phyloP scores from a whole-genome alignment of 176 grass and related monocot species.

The Ensete glaucum region DNA sequence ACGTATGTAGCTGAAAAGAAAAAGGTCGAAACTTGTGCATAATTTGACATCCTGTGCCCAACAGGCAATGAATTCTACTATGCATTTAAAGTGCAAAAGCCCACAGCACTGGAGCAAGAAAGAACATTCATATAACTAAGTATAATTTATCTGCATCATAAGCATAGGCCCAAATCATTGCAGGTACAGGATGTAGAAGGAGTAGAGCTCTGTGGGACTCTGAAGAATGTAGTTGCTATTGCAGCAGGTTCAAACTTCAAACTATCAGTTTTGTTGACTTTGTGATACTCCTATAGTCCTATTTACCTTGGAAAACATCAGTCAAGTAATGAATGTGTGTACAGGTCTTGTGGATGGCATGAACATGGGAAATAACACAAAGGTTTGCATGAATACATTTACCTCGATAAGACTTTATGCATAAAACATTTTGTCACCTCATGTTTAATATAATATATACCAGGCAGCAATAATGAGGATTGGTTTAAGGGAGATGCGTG shows the following conservation, averaged over 20 bases:
- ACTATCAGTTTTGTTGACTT: not conserved
- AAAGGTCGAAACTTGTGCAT: no score
- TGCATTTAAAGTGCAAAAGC: not conserved
- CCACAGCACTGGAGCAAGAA: not conserved
- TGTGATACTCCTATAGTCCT: constrained; percentile 16
- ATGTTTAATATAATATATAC: constrained; percentile 7
- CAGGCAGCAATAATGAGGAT: constrained; percentile 96
- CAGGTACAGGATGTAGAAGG: constrained; percentile 94
- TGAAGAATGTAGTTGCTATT: constrained; percentile 95
- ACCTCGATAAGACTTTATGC: not conserved
- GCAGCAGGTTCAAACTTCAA: constrained; percentile 63
- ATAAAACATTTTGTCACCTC: not conserved
- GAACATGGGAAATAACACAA: constrained; percentile 98
- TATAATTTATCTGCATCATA: not conserved
- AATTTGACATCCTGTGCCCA: not conserved
- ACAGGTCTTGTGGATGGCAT: constrained; percentile 89
- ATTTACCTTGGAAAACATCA: constrained; percentile 16
- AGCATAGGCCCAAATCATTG: constrained; percentile 1
- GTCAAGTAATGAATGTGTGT: constrained; percentile 13
- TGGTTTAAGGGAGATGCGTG: constrained; percentile 85
- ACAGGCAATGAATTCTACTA: not conserved
- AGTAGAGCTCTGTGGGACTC: constrained; percentile 88
- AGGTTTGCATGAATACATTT: constrained; percentile 34
- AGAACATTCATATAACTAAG: not conserved
- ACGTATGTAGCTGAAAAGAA: no score